A percentile compares a stretch with the other conserved stretches of the same genome.
Conservation (phyloP, 805 yeast genomes). For the Ogataea pilisensis region DNA sequence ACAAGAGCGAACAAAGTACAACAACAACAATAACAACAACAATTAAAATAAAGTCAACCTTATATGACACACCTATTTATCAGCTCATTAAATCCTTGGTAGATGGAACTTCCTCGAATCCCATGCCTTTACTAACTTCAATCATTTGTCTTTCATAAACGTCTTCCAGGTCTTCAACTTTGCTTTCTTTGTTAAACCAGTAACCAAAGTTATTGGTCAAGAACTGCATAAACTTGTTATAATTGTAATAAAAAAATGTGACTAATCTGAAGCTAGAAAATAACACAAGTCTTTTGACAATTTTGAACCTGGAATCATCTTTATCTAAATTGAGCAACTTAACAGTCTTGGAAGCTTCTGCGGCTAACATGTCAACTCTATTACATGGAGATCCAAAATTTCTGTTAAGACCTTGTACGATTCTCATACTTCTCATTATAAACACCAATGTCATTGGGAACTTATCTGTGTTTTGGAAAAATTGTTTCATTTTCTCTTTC, state of each 20-base stretch:
- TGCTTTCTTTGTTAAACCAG: conserved; percentile 16
- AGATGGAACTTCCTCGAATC: conserved; percentile 35
- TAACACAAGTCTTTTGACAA: conserved; percentile 15
- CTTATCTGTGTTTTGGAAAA: conserved; percentile 57
- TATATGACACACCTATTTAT: too few species aligned
- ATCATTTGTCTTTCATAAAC: conserved; percentile 40
- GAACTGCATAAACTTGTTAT: conserved; percentile 17
- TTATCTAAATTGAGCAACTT: conserved; percentile 10
- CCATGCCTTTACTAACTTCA: conserved; percentile 40
- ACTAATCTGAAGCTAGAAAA: conserved; percentile 15
- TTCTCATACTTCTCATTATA: conserved; percentile 66
- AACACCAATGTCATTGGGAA: conserved; percentile 67
- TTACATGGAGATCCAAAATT: conserved; percentile 71
- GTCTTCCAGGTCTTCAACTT: conserved; percentile 40
- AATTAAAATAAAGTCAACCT: too few species aligned
- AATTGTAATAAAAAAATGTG: conserved; percentile 26
- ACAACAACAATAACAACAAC: conserved; percentile 4
- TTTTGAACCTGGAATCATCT: conserved; percentile 7
- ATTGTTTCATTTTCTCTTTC: conserved; percentile 46
- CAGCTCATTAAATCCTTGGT: conserved; percentile 20
- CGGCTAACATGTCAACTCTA: conserved; percentile 58
- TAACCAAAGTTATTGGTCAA: conserved; percentile 4
- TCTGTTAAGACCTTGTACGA: conserved; percentile 67
- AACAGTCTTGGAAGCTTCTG: conserved; percentile 41
- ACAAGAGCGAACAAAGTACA: too few species aligned